phyloP scores from a whole-genome alignment of 1,139 yeast species.

The Wickerhamomyces sp. region DNA sequence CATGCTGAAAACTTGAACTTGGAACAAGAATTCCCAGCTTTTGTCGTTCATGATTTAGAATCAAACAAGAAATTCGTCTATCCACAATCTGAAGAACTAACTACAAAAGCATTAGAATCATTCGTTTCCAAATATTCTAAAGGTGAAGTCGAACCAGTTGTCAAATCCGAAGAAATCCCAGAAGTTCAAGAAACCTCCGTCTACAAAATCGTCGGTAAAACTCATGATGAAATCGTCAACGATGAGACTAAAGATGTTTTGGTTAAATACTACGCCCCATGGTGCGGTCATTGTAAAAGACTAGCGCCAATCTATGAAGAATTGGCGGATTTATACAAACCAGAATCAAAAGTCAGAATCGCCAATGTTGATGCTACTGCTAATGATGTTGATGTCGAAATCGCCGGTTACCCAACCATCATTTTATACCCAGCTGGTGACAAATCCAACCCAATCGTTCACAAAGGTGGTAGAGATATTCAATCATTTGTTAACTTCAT shows the following conservation, averaged over 20 bases:
- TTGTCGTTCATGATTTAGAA: conserved; percentile 75
- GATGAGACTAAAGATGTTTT: conserved; percentile 79
- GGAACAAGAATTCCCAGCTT: conserved; percentile 83
- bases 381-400: conserved; percentile 80
- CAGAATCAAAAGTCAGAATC: conserved; percentile 56
- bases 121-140: conserved; percentile 62
- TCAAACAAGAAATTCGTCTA: conserved; percentile 74
- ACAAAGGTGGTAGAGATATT: conserved; percentile 69
- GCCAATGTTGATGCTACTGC: conserved; percentile 88
- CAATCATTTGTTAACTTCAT: conserved; percentile 70
- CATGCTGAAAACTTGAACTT: conserved; percentile 89
- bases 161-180: conserved; percentile 88
- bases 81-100: conserved; percentile 42
- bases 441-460: conserved; percentile 65
- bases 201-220: conserved; percentile 77
- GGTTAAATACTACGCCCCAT: conserved; percentile 94
- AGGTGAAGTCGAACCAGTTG: conserved; percentile 65
- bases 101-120: conserved; percentile 43
- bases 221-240: conserved; percentile 64
- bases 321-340: conserved; percentile 63
- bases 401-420: conserved; percentile 92
- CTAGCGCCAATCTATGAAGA: conserved; percentile 91
- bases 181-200: conserved; percentile 73
- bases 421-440: conserved; percentile 91
- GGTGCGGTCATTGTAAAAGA: conserved; percentile 99